These are phyloP conservation scores for Sindora glabra DNA, from an alignment of 306 rosid species.

Conservation along the genomic window DNA sequence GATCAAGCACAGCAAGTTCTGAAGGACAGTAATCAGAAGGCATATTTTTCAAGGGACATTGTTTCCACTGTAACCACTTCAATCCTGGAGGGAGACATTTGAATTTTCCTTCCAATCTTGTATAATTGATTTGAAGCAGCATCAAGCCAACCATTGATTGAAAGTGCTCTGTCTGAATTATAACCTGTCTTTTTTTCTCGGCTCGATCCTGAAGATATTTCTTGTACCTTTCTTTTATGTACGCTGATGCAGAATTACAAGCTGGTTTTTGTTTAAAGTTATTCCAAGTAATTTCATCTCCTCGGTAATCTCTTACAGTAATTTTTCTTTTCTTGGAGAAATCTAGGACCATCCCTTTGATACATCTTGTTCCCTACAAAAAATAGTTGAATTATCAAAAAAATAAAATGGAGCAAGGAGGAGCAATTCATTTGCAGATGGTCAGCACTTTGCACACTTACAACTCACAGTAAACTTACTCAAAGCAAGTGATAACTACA, in stretches of 20 bases:
- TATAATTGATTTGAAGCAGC: conserved; percentile 46
- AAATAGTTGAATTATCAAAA: background rate
- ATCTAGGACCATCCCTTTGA: conserved; percentile 47
- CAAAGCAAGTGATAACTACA: too few relatives aligned
- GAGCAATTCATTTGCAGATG: background rate
- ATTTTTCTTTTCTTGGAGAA: background rate
- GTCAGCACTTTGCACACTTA: too few relatives aligned
- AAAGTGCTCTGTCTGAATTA: conserved; percentile 18
- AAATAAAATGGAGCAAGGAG: background rate
- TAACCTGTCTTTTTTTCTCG: conserved; percentile 18
- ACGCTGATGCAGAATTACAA: conserved; percentile 14
- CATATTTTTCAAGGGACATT: conserved; percentile 31
- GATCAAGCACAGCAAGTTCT: conserved; percentile 47
- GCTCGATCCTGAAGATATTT: conserved; percentile 11
- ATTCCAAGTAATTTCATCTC: conserved; percentile 31
- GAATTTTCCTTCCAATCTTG: conserved; percentile 30
- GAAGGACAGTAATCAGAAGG: conserved; percentile 27
- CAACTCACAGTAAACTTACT: too few relatives aligned
- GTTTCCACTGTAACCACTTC: conserved; percentile 60
- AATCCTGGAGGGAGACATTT: conserved; percentile 27
- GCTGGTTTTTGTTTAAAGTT: conserved; percentile 18
- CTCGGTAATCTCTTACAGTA: conserved; percentile 15
- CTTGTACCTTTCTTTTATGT: conserved; percentile 24
- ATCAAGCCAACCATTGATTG: conserved; percentile 34
- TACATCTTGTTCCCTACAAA: conserved; percentile 27